Conservation (phyloP, 805 yeast genomes). For the Ogataea paraovalis region DNA sequence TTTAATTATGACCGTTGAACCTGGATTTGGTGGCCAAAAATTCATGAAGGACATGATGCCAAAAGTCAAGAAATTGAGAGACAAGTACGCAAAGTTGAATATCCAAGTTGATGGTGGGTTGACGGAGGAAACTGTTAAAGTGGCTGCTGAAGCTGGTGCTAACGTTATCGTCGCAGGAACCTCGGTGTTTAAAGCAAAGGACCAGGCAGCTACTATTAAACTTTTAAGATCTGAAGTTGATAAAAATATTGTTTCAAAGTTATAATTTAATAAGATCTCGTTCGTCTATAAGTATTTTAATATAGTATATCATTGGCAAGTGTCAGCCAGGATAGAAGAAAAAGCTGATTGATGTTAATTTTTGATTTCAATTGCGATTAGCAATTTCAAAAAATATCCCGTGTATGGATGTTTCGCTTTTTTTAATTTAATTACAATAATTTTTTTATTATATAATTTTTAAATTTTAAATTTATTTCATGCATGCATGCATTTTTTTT, state of each 20-base stretch:
- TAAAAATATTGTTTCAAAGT: neutral
- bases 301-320: too few species aligned
- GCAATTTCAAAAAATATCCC: too few species aligned
- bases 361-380: too few species aligned
- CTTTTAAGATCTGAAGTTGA: slow-evolving; percentile 61
- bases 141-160: slow-evolving; percentile 96
- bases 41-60: slow-evolving; percentile 97
- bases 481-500: neutral
- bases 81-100: slow-evolving; percentile 69
- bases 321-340: too few species aligned
- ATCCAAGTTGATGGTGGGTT: slow-evolving; percentile 97
- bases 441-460: too few species aligned
- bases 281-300: too few species aligned
- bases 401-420: too few species aligned
- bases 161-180: slow-evolving; percentile 98
- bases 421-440: too few species aligned
- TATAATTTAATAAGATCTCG: neutral
- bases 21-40: slow-evolving; percentile 98
- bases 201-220: slow-evolving; percentile 72
- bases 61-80: slow-evolving; percentile 76
- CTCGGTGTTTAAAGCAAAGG: slow-evolving; percentile 79
- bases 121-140: slow-evolving; percentile 77
- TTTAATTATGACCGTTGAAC: slow-evolving; percentile 97
- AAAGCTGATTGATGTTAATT: too few species aligned
- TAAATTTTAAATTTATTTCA: too few species aligned